Evolutionary conservation across 192 early-diverging fungal species (phyloP).

Genomic region (Jimgerdemannia flammicorona): DNA sequence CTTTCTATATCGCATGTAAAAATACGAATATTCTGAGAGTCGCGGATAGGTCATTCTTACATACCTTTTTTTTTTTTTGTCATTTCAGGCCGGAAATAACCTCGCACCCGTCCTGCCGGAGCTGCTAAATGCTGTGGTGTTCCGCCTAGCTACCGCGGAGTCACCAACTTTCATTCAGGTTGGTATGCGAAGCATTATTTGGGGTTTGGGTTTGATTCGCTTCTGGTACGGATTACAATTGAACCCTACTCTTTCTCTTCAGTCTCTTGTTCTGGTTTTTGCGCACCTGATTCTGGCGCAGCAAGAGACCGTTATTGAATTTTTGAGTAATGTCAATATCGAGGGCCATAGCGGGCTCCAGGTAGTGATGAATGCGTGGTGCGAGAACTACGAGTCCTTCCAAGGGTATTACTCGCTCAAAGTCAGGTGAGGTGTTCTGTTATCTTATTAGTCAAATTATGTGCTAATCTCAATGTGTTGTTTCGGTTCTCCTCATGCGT

Average conservation of each 20-base stretch:
- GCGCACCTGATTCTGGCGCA: constrained; percentile 77
- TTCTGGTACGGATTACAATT: too few species aligned
- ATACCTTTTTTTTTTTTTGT: not conserved
- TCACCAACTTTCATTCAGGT: constrained; percentile 80
- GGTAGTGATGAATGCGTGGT: constrained; percentile 75
- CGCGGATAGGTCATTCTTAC: too few species aligned
- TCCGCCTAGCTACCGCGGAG: constrained; percentile 66
- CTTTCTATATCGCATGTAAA: too few species aligned
- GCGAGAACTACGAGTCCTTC: constrained; percentile 78
- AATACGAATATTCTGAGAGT: too few species aligned
- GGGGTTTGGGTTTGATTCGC: too few species aligned
- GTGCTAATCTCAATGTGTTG: too few species aligned
- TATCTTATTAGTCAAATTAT: too few species aligned
- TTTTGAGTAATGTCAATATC: constrained; percentile 60
- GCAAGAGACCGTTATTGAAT: constrained; percentile 65
- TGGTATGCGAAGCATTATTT: too few species aligned
- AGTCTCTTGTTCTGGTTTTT: constrained; percentile 84
- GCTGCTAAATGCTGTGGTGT: constrained; percentile 72
- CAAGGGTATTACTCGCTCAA: constrained; percentile 82
- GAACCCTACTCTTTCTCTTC: not conserved
- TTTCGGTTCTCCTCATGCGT: too few species aligned
- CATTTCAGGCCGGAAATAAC: constrained; percentile 45
- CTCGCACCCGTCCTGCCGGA: constrained; percentile 68
- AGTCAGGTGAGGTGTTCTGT: constrained; percentile 69
- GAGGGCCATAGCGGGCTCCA: constrained; percentile 67